Evolutionary conservation across 192 early-diverging fungal species (phyloP), one percentile per base, ranked within the genome.

Genomic region (Spizellomyces punctatus): DNA sequence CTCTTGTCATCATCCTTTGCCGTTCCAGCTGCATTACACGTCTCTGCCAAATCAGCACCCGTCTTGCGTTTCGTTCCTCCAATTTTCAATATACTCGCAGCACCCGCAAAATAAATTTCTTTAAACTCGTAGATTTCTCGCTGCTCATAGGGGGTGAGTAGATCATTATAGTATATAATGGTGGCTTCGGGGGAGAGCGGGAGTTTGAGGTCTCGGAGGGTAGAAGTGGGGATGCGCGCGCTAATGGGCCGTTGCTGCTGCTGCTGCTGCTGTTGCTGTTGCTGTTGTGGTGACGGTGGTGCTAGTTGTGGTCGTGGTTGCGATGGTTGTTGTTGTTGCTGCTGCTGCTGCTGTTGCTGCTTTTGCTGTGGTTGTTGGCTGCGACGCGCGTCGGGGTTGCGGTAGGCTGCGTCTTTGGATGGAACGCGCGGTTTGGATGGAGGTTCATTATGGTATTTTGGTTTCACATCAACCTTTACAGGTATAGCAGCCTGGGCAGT

Each of bases 41-140:
- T 77, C 17, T 82, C 76, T 8, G 78, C 71, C 72, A 86, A 69
- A 65, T 93, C 87, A 50, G 87, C 76, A 48, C 87, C 82, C 2
- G 88, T 83, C 22, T 80, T 81, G 8, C 85, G 77, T 63, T 89
- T 90, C 17, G 85, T 69, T 8, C 87, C 81, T 62, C 93, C 86
- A 42, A 88, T 78, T 59, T 88, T 88, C 16, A 80, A 64, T 14
- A 85, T 76, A n/a, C 66, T 76, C 17, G 73, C 82, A 27, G 88
- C 88, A 43, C 96, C 97, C 63, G 94, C 88, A 73, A 93, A 99
- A 77, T 96, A 97, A 16, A 99, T 85, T 52, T 93, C 87, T 14
- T 85, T 84, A 58, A 83, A 96, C 16, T 88, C 89, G 12, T 89
- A 70, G 46, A 99, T 95, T 76, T 99, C 97, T 0, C 81, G 82